Percentiles rank a stretch among this genome's conserved stretches.
These are phyloP conservation scores for Trapa incisa DNA, from an alignment of 345 rosid genomes.

Conservation along the genomic window DNA sequence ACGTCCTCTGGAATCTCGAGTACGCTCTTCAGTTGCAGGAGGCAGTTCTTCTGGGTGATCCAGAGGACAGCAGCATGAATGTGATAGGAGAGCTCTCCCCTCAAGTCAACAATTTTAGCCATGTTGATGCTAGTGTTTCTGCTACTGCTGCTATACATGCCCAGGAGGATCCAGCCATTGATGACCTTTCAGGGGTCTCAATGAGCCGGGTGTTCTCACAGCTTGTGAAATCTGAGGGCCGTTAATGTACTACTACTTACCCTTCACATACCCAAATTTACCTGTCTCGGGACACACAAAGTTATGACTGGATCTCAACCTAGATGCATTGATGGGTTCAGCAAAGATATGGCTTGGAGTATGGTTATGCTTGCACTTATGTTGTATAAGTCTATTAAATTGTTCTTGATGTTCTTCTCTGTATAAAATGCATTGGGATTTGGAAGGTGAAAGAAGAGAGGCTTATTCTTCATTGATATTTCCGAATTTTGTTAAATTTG, in stretches of 20 bases:
- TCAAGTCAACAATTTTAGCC: constrained; percentile 5
- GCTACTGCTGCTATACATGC: neutral
- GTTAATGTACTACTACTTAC: neutral
- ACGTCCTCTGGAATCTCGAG: constrained; percentile 6
- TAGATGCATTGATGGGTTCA: neutral
- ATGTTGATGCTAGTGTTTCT: constrained; percentile 1
- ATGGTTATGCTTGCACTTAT: neutral
- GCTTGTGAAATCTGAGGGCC: constrained; percentile 7
- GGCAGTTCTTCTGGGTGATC: constrained; percentile 4
- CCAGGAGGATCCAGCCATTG: neutral
- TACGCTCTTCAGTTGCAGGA: constrained; percentile 7
- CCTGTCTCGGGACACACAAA: too few species aligned
- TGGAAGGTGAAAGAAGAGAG: neutral
- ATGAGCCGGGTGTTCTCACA: constrained; percentile 8
- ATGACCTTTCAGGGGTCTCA: constrained; percentile 4
- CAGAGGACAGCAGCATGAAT: constrained; percentile 5
- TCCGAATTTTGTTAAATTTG: neutral
- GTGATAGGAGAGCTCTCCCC: constrained; percentile 7
- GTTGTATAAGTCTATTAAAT: neutral
- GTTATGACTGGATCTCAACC: neutral
- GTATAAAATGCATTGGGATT: neutral
- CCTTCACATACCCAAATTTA: neutral
- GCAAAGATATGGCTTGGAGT: neutral
- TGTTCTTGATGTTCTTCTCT: neutral
- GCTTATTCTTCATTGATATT: neutral